These are phyloP conservation scores for Coprinopsis strossmayeri DNA, from an alignment of 768 basidiomycete genomes.

Conservation along the genomic window DNA sequence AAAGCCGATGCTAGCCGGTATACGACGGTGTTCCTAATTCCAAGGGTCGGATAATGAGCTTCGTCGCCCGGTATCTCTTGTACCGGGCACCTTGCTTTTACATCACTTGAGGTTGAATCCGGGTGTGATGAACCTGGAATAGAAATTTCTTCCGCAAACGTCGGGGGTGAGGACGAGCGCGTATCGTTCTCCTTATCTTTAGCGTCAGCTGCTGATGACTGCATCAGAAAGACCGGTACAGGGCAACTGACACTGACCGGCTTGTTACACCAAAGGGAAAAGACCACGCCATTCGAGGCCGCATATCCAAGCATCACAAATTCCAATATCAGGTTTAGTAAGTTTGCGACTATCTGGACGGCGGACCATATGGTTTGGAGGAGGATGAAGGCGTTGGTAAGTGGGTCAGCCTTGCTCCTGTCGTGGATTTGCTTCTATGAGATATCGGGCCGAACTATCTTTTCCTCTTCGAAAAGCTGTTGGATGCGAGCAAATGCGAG, in stretches of 20 bases:
- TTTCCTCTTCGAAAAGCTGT: background rate
- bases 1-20: background rate
- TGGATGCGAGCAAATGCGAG: slow-evolving; percentile 5
- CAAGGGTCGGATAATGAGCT: too few species aligned
- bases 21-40: background rate
- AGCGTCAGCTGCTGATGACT: too few species aligned
- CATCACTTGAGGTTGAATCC: too few species aligned
- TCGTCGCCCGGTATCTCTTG: too few species aligned
- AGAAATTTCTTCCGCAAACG: too few species aligned
- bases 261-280: slow-evolving; percentile 10
- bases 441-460: slow-evolving; percentile 8
- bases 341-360: slow-evolving; percentile 3
- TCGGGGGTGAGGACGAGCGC: too few species aligned
- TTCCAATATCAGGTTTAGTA: slow-evolving; percentile 3
- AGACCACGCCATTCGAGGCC: slow-evolving; percentile 1
- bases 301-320: slow-evolving; percentile 7
- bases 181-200: too few species aligned
- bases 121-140: too few species aligned
- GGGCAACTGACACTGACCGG: slow-evolving; percentile 1
- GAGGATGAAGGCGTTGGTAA: slow-evolving; percentile 18
- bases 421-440: slow-evolving; percentile 16
- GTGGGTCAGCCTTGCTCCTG: slow-evolving; percentile 20
- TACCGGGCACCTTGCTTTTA: too few species aligned
- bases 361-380: slow-evolving; percentile 20
- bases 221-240: too few species aligned